phyloP scores from a whole-genome alignment of 805 yeast genomes.

The Ogataea methylovora region DNA sequence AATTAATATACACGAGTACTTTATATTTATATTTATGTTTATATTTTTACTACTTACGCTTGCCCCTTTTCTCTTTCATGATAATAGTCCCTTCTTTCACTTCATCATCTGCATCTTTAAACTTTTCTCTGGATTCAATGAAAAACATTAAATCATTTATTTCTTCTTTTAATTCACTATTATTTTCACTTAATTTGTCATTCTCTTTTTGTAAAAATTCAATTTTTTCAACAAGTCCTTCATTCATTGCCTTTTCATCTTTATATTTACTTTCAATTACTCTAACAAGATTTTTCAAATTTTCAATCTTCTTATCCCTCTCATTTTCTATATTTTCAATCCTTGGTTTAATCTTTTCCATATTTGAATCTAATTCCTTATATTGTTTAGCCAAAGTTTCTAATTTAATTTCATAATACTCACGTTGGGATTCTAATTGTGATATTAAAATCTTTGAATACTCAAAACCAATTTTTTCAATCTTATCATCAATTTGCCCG shows the following conservation, averaged over 20 bases:
- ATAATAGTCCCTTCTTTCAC: constrained; percentile 65
- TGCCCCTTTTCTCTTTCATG: constrained; percentile 21
- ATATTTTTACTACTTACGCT: constrained; percentile 5
- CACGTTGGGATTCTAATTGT: constrained; percentile 81
- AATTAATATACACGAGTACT: too few relatives aligned
- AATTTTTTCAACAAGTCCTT: constrained; percentile 31
- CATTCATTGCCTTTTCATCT: constrained; percentile 42
- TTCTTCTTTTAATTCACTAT: constrained; percentile 50
- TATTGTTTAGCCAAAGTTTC: constrained; percentile 19
- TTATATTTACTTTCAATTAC: constrained; percentile 21
- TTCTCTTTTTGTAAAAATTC: constrained; percentile 28
- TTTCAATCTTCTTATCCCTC: constrained; percentile 13
- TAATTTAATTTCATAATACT: constrained; percentile 59
- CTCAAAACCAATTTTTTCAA: constrained; percentile 61
- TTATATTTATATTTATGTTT: neutral
- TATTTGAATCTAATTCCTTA: constrained; percentile 11
- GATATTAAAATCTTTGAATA: constrained; percentile 72
- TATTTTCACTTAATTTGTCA: constrained; percentile 28
- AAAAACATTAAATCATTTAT: constrained; percentile 75
- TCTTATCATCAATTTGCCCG: constrained; percentile 27
- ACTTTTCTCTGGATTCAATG: constrained; percentile 64
- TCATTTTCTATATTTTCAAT: constrained; percentile 7
- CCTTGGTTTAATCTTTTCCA: constrained; percentile 24
- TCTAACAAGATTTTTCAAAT: constrained; percentile 10
- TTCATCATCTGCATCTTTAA: constrained; percentile 64